Percentiles rank a stretch among this genome's conserved stretches.
These are phyloP conservation scores for Penicillium dipodomyicola DNA, from an alignment of 495 filamentous ascomycete genomes.

Conservation along the genomic window DNA sequence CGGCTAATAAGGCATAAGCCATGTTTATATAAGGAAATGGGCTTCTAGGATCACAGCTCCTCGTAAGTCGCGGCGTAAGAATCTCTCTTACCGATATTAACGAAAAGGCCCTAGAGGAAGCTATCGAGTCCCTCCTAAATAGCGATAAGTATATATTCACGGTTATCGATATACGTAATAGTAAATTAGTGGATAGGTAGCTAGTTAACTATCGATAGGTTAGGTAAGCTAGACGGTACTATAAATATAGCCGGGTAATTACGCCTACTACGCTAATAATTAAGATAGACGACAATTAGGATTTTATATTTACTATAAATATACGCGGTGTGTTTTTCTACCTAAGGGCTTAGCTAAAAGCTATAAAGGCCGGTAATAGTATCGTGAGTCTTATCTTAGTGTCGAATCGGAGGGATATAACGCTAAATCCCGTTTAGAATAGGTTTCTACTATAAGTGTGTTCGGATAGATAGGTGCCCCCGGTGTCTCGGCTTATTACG, in stretches of 20 bases:
- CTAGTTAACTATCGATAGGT: slow-evolving; percentile 30
- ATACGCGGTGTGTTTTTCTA: slow-evolving; percentile 53
- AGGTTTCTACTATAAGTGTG: slow-evolving; percentile 41
- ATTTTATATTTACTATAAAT: slow-evolving; percentile 51
- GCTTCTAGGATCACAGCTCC: too few relatives aligned
- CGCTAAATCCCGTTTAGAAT: not conserved
- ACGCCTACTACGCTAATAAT: slow-evolving; percentile 27
- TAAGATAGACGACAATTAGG: slow-evolving; percentile 44
- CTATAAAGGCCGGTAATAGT: slow-evolving; percentile 41
- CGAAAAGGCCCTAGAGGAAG: slow-evolving; percentile 28
- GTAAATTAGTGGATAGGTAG: slow-evolving; percentile 42
- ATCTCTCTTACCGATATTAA: slow-evolving; percentile 50
- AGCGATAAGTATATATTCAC: slow-evolving; percentile 22
- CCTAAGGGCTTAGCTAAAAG: slow-evolving; percentile 47
- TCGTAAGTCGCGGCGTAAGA: slow-evolving; percentile 44
- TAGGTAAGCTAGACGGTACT: slow-evolving; percentile 47
- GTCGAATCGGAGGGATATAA: not conserved
- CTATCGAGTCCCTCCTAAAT: slow-evolving; percentile 5
- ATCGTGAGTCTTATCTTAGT: slow-evolving; percentile 46
- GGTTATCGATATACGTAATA: slow-evolving; percentile 37
- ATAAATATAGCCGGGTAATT: slow-evolving; percentile 54
- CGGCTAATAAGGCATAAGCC: too few relatives aligned
- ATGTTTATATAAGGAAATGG: too few relatives aligned
- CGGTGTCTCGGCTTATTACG: slow-evolving; percentile 46
- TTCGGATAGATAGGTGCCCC: slow-evolving; percentile 48